phyloP scores from a whole-genome alignment of 1,284 basidiomycete species.

The Volvariella volvacea region DNA sequence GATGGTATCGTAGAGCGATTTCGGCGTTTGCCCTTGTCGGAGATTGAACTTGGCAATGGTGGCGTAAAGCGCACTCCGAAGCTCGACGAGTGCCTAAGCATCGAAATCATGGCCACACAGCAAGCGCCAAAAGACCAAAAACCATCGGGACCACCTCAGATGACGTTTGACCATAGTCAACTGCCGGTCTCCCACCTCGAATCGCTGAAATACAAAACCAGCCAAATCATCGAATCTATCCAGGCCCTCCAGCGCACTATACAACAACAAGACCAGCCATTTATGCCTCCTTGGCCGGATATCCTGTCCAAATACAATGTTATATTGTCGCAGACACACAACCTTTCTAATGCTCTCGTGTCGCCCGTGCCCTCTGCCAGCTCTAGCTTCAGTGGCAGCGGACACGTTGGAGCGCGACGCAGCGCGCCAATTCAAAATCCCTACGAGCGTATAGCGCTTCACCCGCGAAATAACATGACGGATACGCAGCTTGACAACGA shows the following conservation, averaged over 20 bases:
- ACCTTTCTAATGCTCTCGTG: constrained; percentile 54
- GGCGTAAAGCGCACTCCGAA: too few relatives aligned
- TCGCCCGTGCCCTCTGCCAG: constrained; percentile 24
- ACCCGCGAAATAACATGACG: constrained; percentile 49
- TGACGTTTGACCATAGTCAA: background rate
- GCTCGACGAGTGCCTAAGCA: too few relatives aligned
- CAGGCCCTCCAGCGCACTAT: constrained; percentile 54
- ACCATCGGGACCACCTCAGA: background rate
- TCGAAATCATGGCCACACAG: too few relatives aligned
- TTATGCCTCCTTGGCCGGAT: constrained; percentile 75
- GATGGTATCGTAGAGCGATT: too few relatives aligned
- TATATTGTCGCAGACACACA: constrained; percentile 72
- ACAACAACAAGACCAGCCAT: constrained; percentile 43
- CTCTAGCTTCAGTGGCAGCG: constrained; percentile 11
- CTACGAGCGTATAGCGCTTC: constrained; percentile 58
- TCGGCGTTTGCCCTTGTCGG: too few relatives aligned
- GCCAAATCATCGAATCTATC: constrained; percentile 72
- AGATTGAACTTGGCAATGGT: too few relatives aligned
- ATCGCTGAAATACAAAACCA: constrained; percentile 65
- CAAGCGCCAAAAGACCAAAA: too few relatives aligned
- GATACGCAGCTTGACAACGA: constrained; percentile 66
- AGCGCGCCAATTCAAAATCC: constrained; percentile 27
- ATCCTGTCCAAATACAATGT: constrained; percentile 78
- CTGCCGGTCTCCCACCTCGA: constrained; percentile 54
- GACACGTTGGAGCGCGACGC: constrained; percentile 15